Conservation (phyloP, 2,329 filamentous ascomycete genomes). For the Rutstroemia sp. region DNA sequence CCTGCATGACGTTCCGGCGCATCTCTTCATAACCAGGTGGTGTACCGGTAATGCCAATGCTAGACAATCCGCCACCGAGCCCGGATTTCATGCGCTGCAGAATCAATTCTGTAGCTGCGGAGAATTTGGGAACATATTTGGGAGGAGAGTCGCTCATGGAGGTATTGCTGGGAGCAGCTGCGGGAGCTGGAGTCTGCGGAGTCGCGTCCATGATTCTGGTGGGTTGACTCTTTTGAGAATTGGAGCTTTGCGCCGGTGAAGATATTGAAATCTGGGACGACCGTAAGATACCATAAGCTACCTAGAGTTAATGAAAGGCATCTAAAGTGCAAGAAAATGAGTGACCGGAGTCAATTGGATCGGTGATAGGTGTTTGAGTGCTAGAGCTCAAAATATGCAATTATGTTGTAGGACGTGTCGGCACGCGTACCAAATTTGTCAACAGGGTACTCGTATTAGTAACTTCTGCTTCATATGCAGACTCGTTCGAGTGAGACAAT, state of each 20-base stretch:
- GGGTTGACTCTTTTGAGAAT: slow-evolving; percentile 2
- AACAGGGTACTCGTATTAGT: neutral
- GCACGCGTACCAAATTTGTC: slow-evolving; percentile 7
- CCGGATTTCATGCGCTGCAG: slow-evolving; percentile 30
- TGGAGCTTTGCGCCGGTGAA: slow-evolving; percentile 19
- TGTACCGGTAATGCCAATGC: slow-evolving; percentile 24
- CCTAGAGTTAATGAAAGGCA: slow-evolving; percentile 3
- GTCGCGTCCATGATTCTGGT: slow-evolving; percentile 22
- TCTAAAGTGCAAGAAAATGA: neutral
- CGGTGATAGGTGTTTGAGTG: neutral
- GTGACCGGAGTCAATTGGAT: slow-evolving; percentile 18
- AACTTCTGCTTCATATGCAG: neutral
- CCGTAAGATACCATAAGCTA: neutral
- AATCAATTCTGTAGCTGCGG: slow-evolving; percentile 31
- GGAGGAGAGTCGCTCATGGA: slow-evolving; percentile 19
- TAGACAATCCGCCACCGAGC: slow-evolving; percentile 16
- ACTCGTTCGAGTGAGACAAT: neutral
- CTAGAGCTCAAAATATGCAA: neutral
- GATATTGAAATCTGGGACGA: neutral
- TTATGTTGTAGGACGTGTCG: neutral
- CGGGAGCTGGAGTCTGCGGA: slow-evolving; percentile 16
- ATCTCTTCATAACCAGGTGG: slow-evolving; percentile 30
- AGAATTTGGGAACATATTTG: slow-evolving; percentile 30
- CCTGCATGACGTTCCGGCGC: slow-evolving; percentile 28
- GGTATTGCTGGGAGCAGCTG: slow-evolving; percentile 5